Percentiles rank a stretch among this genome's conserved stretches.
Conservation (phyloP, 768 basidiomycete species). For the Infundibulicybe gibba region DNA sequence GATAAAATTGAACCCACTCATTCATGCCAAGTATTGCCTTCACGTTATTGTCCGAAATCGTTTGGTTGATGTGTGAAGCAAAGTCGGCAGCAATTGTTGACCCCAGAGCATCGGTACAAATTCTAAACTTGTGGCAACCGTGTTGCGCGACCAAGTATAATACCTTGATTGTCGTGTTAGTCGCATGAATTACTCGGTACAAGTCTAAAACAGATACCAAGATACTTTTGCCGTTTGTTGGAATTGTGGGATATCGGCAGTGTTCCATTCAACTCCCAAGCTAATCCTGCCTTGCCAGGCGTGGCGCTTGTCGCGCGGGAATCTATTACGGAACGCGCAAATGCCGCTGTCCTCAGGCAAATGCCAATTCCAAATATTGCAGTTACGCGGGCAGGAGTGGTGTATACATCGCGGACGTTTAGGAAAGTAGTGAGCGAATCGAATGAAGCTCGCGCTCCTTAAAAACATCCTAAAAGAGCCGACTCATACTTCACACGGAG, state of each 20-base stretch:
- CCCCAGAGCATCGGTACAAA: conserved; percentile 62
- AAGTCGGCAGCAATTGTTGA: conserved; percentile 33
- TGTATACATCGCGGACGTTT: background rate
- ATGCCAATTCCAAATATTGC: conserved; percentile 6
- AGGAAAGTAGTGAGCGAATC: too few relatives aligned
- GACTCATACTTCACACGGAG: too few relatives aligned
- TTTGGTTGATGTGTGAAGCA: conserved; percentile 33
- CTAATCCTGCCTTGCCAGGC: conserved; percentile 44
- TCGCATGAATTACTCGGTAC: background rate
- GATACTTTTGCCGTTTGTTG: conserved; percentile 41
- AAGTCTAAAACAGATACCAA: conserved; percentile 30
- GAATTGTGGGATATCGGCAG: conserved; percentile 38
- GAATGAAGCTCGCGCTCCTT: too few relatives aligned
- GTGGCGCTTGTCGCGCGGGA: conserved; percentile 19
- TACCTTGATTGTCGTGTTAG: conserved; percentile 29
- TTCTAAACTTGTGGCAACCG: conserved; percentile 34
- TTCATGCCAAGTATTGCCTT: conserved; percentile 50
- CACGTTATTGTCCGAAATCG: conserved; percentile 30
- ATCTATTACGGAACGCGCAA: background rate
- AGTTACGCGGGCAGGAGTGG: background rate
- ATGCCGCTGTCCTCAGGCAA: too few relatives aligned
- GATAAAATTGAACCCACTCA: conserved; percentile 29
- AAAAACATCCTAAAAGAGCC: too few relatives aligned
- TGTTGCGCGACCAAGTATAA: conserved; percentile 44
- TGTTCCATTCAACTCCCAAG: conserved; percentile 39